phyloP scores from a whole-genome alignment of 768 basidiomycete species.

The Lactifluus rugatus region DNA sequence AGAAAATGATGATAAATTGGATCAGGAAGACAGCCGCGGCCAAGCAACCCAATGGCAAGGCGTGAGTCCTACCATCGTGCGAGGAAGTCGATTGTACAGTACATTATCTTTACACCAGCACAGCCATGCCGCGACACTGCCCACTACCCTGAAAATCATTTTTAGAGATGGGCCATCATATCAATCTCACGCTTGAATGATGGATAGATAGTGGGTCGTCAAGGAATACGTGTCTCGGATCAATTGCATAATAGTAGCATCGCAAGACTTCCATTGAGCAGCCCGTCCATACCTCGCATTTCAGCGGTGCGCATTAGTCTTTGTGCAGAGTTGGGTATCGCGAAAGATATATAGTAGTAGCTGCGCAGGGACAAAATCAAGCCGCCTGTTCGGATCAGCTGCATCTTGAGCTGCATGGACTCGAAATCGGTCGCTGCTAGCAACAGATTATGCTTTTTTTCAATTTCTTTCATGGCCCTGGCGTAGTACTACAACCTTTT shows the following conservation, averaged over 20 bases:
- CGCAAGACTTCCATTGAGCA: not conserved
- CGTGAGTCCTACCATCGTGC: not conserved
- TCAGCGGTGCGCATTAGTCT: not conserved
- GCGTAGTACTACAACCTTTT: not conserved
- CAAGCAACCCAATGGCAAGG: not conserved
- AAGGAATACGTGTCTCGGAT: not conserved
- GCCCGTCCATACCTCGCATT: not conserved
- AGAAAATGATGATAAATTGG: not conserved
- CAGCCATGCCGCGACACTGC: not conserved
- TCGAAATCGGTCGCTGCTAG: too few species aligned
- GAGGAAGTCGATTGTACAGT: too few species aligned
- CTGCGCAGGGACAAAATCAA: too few species aligned
- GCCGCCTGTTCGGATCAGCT: not conserved
- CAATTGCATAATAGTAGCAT: not conserved
- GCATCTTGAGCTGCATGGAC: too few species aligned
- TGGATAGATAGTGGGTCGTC: not conserved
- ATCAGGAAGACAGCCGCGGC: not conserved
- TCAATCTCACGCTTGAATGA: not conserved
- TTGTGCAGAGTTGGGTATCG: not conserved
- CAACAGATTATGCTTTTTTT: not conserved
- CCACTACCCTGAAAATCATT: not conserved
- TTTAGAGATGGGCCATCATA: not conserved
- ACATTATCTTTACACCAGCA: too few species aligned
- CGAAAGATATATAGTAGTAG: not conserved
- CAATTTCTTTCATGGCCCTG: not conserved